Base-by-base conservation (phyloP, 2,329 filamentous ascomycete species). In the Colletotrichum plurivorum region DNA sequence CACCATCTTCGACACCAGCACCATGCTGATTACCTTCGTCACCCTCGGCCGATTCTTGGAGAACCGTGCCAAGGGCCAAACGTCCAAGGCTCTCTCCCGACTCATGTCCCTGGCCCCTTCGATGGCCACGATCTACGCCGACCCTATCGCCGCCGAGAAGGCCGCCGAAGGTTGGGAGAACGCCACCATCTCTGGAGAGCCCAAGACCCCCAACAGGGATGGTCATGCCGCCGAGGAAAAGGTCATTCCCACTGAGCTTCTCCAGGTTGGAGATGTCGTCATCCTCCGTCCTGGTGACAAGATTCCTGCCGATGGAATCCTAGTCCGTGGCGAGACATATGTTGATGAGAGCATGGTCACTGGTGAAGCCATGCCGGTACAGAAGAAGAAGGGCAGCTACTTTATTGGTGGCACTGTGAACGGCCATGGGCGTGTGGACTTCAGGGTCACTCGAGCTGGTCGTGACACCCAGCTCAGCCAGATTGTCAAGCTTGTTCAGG, bases 281-380 rank as follows among this genome's bases (percentile, higher is more conserved):
- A 90, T 98, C 71, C 88, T 99, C 63, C 92, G 94, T 64, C 96
- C 96, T 7, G 96, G 96, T 62, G 96, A 98, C 83, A 98, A 98
- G 83, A 94, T 99, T 67, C 95, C 96, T 2, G 95, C 95, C 1
- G 96, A 99, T 78, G 96, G 96, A 55, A 87, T 90, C 9, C 88
- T 99, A 60, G 94, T 94, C 64, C 90, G 93, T 61, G 96, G 96
- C 39, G 94, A 98, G 80, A 97, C 94, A 43, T 97, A 97, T 76
- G 89, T 98, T 22, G 94, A 99, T 73, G 96, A 99, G 82, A 97
- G 94, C 77, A 98, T 98, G 95, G 95, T 99, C 56, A 99, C 96
- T 6, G 96, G 96, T 73, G 96, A 99, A 82, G 93, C 96, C 3
- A 95, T 98, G 88, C 95, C 96, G 0, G 94, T 98, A 43, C 90